A percentile compares a stretch with the other conserved stretches of the same genome.
Conservation (phyloP, 1,284 basidiomycete genomes). For the Malassezia psittaci region DNA sequence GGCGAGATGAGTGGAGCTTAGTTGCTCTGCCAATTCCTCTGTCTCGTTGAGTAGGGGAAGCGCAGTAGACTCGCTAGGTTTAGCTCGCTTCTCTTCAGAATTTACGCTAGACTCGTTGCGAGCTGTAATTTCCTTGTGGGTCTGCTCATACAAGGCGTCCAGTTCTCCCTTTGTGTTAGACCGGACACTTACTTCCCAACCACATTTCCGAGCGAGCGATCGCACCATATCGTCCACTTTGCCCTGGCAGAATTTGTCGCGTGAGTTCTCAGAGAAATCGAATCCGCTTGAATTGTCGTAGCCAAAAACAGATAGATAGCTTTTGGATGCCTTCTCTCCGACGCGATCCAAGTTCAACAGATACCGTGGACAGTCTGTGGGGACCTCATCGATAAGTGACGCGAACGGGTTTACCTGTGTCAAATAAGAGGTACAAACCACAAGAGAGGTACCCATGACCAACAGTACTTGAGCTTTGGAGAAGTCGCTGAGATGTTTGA, state of each 20-base stretch:
- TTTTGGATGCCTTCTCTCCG: slow-evolving; percentile 48
- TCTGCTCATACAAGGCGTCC: neutral
- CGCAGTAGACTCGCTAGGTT: neutral
- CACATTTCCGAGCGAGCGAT: slow-evolving; percentile 24
- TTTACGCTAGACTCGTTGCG: neutral
- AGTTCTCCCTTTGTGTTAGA: slow-evolving; percentile 13
- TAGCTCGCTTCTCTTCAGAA: neutral
- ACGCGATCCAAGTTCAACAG: slow-evolving; percentile 55
- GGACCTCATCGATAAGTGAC: slow-evolving; percentile 51
- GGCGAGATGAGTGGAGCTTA: neutral
- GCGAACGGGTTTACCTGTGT: slow-evolving; percentile 53
- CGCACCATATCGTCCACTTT: slow-evolving; percentile 32
- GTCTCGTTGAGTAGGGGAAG: neutral
- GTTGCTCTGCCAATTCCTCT: neutral
- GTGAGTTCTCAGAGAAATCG: slow-evolving; percentile 30
- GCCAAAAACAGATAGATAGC: slow-evolving; percentile 31
- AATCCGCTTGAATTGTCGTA: slow-evolving; percentile 31
- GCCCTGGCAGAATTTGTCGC: slow-evolving; percentile 36
- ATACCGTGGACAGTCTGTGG: slow-evolving; percentile 49
- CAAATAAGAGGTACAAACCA: slow-evolving; percentile 26
- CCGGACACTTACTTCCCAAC: slow-evolving; percentile 22
- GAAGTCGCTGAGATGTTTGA: slow-evolving; percentile 47
- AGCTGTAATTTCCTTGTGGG: neutral
- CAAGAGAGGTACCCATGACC: slow-evolving; percentile 81
- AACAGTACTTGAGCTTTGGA: slow-evolving; percentile 69